Base-by-base conservation (phyloP, 2,329 filamentous ascomycete genomes). In the Apiospora arundinis region DNA sequence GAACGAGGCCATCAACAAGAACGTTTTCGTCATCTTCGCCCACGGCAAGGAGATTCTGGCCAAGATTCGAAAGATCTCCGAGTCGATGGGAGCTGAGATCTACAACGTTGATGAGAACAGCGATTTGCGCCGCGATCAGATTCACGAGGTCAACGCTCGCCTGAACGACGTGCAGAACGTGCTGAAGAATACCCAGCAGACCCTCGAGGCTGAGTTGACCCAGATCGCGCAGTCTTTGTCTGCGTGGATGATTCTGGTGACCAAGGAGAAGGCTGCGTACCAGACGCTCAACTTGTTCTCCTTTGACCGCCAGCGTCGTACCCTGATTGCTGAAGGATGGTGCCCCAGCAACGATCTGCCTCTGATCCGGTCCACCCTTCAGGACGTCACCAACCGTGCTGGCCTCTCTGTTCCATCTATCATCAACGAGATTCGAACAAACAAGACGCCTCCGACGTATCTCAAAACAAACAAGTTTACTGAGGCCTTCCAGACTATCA, bases 401-500 rank as follows among this genome's bases (percentile, higher is more conserved):
- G 96, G 97, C 40, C 88, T 98, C 70, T 97, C 95, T n/a, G 95
- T 98, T 40, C 95, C 97, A 9, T 98, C 95, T 69, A 98, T 99
- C 78, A 95, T 99, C 86, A 98, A 98, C 82, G 95, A 97, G 85
- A 96, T 99, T 80, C 92, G 91, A 77, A 98, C 95, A 60, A 97
- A 95, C 85, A 98, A 98, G 88, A 98, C 94, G 7, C 96, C 97
- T 37, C 96, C 96, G 0, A 99, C 96, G 0, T 98, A 97, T 82
- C 91, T 98, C 82, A 97, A 97, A 86, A 98, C 95, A 44, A 99
- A 99, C 88, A 97, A 95, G 83, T 98, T 98, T 80, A 99, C 97
- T 3, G 92, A 98, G 78, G 96, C 92, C 32, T 99, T 99, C 86
- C 96, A 99, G 83, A 98, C 95, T 72, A 99, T 99, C 81, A 97